Evolutionary conservation across 2,329 filamentous ascomycete species (phyloP), one percentile per base, ranked within the genome.

Genomic region (Didymella keratinophila): DNA sequence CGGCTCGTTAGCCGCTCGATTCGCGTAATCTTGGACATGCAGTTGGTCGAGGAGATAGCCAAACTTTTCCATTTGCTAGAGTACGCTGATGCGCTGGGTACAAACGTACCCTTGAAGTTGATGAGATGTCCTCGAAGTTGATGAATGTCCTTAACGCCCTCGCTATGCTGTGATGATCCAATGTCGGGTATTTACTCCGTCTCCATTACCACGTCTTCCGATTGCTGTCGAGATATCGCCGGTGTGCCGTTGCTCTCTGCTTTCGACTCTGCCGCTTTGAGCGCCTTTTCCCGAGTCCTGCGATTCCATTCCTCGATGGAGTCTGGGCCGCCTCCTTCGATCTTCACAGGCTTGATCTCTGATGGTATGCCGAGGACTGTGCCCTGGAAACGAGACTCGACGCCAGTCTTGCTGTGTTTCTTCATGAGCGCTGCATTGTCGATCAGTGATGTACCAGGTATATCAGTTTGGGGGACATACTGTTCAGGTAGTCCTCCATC

Each of bases 401-500:
- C 92, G 62, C 90, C 91, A 0, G 90, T 91, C 69, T 95, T 96
- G 79, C 89, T 93, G 76, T 96, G 91, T 73, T 96, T 97, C 79
- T 93, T 95, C 78, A 96, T 97, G 41, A 98, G 80, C 4, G 88
- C 90, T 91, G 64, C 16, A 48, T 25, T 34, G 18, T 25, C 28
- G 25, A 60, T 69, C 53, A 70, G 60, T 34, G 46, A 72, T 6
- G 36, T 14, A 7, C 27, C 1, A 2, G 21, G 36, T 3, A 5
- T n/a, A 20, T n/a, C 14, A 21, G 18, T 9, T 11, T n/a, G 4
- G 23, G 39, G 16, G 18, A n/a, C 18, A 14, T 68, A 78, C 77
- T 76, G 20, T 76, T 81, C 50, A 83, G 60, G 59, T 81, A 82
- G 59, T 83, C 81, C 64, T 82, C 80, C 68, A 76, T 76, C 60